A percentile compares a stretch with the other conserved stretches of the same genome.
Conservation (phyloP, 768 basidiomycete species). For the Fomitopsis pulvina region DNA sequence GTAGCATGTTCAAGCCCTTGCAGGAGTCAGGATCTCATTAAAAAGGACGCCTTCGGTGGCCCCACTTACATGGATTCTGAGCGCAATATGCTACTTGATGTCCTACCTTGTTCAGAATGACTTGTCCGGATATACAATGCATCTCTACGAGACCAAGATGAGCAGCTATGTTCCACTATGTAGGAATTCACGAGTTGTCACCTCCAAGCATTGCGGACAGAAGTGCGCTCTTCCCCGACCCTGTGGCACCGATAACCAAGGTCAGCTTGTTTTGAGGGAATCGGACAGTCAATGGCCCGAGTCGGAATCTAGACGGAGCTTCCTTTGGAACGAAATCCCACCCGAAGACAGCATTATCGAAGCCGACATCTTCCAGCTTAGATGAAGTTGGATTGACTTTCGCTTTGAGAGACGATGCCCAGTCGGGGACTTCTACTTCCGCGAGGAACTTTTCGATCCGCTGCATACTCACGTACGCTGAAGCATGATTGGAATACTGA, state of each 20-base stretch:
- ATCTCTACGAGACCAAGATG: slow-evolving; percentile 39
- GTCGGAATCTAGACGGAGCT: slow-evolving; percentile 37
- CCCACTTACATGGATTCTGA: slow-evolving; percentile 50
- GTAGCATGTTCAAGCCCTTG: slow-evolving; percentile 80
- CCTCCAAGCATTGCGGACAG: slow-evolving; percentile 63
- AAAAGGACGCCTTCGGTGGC: slow-evolving; percentile 2
- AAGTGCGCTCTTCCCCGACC: slow-evolving; percentile 64
- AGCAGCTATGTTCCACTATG: not conserved
- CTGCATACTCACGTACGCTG: slow-evolving; percentile 74
- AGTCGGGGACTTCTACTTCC: slow-evolving; percentile 72
- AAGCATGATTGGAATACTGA: slow-evolving; percentile 4
- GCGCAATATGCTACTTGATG: slow-evolving; percentile 66
- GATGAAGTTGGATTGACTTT: slow-evolving; percentile 5
- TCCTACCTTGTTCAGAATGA: slow-evolving; percentile 47
- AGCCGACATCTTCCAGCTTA: slow-evolving; percentile 37
- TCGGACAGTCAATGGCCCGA: slow-evolving; percentile 48
- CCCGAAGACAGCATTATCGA: slow-evolving; percentile 46
- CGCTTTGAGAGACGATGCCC: slow-evolving; percentile 62
- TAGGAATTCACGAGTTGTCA: slow-evolving; percentile 22
- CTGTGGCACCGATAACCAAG: slow-evolving; percentile 58
- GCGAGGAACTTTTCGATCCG: slow-evolving; percentile 68
- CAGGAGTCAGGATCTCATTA: slow-evolving; percentile 22
- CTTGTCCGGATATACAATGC: slow-evolving; percentile 46
- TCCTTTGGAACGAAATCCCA: slow-evolving; percentile 40
- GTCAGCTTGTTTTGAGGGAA: slow-evolving; percentile 56